A percentile compares a stretch with the other conserved stretches of the same genome.
These are phyloP conservation scores for Hypoxylon sp. DNA, from an alignment of 2,329 filamentous ascomycete species.

Conservation along the genomic window DNA sequence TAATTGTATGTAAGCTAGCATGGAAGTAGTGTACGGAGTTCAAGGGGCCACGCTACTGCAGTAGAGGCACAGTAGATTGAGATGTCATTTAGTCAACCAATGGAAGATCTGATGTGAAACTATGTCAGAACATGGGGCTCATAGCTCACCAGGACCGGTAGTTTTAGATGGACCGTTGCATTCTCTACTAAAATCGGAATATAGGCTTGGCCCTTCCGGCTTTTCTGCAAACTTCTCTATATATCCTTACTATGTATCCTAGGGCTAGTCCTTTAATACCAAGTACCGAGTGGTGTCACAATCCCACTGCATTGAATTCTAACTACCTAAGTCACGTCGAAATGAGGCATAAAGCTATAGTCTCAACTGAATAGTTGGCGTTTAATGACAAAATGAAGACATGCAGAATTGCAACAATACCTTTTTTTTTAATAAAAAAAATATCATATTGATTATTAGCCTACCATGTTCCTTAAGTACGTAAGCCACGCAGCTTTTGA, in stretches of 20 bases:
- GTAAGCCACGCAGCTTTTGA: constrained; percentile 4
- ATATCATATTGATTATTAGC: not conserved
- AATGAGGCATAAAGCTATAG: constrained; percentile 2
- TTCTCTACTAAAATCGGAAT: constrained; percentile 19
- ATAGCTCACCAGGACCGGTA: constrained; percentile 24
- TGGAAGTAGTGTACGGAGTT: constrained; percentile 27
- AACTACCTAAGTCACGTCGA: constrained; percentile 18
- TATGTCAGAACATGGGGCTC: constrained; percentile 18
- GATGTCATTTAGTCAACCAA: constrained; percentile 16
- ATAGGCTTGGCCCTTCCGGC: not conserved
- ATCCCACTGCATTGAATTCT: constrained; percentile 1
- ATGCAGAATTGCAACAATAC: not conserved
- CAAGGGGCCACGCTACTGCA: constrained; percentile 18
- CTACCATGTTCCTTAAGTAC: not conserved
- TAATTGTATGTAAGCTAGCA: constrained; percentile 11
- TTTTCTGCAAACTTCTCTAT: constrained; percentile 10
- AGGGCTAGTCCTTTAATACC: no score
- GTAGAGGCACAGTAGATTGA: constrained; percentile 7
- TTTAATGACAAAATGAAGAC: not conserved
- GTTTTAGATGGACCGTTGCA: constrained; percentile 31
- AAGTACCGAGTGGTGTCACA: not conserved
- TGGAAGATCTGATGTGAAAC: constrained; percentile 27
- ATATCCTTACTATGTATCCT: not conserved
- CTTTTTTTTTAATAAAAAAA: no score
- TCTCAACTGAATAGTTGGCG: not conserved